A percentile compares a stretch with the other conserved stretches of the same genome.
These are phyloP conservation scores for Scedosporium minutisporum DNA, from an alignment of 2,329 filamentous ascomycete genomes.

Conservation along the genomic window DNA sequence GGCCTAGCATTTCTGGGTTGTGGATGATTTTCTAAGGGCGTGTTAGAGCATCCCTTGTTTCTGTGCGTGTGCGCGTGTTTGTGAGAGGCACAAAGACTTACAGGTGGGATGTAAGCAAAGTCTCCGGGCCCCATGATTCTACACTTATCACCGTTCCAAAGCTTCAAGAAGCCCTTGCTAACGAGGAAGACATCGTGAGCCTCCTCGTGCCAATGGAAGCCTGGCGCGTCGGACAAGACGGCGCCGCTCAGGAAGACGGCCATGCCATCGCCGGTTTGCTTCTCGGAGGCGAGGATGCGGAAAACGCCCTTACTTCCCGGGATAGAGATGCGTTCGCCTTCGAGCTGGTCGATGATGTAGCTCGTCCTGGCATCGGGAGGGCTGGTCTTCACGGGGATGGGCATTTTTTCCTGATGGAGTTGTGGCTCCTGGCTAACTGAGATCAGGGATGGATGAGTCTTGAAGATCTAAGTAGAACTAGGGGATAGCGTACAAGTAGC, in stretches of 20 bases:
- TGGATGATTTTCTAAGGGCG: slow-evolving; percentile 36
- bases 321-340: slow-evolving; percentile 39
- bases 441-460: not conserved
- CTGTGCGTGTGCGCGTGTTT: not conserved
- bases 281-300: slow-evolving; percentile 39
- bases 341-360: slow-evolving; percentile 37
- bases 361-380: slow-evolving; percentile 28
- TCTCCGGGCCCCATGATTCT: slow-evolving; percentile 44
- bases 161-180: slow-evolving; percentile 43
- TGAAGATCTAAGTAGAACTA: too few species aligned
- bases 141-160: slow-evolving; percentile 49
- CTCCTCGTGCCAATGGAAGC: slow-evolving; percentile 47
- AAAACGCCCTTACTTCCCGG: slow-evolving; percentile 42
- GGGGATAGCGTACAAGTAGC: too few species aligned
- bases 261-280: slow-evolving; percentile 40
- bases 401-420: slow-evolving; percentile 14
- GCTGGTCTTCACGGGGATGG: slow-evolving; percentile 19
- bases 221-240: slow-evolving; percentile 33
- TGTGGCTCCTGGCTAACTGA: too few species aligned
- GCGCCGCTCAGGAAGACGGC: slow-evolving; percentile 40
- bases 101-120: slow-evolving; percentile 48
- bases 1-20: slow-evolving; percentile 43
- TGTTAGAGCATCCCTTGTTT: not conserved
- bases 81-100: slow-evolving; percentile 16
- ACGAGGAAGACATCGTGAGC: slow-evolving; percentile 49